A percentile compares a stretch with the other conserved stretches of the same genome.
These are phyloP conservation scores for Scleroderma bovista DNA, from an alignment of 768 basidiomycete species.

Conservation along the genomic window DNA sequence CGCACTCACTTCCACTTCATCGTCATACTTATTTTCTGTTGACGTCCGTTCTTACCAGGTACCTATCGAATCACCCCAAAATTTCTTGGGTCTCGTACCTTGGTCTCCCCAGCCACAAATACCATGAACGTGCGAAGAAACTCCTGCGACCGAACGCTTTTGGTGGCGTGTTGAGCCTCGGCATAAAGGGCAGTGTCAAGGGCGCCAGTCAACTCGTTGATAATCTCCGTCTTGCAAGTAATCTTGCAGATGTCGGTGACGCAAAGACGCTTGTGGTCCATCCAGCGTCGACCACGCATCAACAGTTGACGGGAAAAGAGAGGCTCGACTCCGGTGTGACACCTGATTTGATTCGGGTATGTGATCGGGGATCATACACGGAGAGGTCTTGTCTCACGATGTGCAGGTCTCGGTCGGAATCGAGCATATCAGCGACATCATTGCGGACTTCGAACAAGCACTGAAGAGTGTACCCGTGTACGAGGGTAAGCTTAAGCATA, in stretches of 20 bases:
- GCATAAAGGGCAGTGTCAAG: constrained; percentile 52
- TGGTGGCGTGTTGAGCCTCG: constrained; percentile 77
- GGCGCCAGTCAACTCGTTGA: constrained; percentile 62
- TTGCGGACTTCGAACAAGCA: constrained; percentile 41
- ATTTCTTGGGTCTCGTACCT: constrained; percentile 78
- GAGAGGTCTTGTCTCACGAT: neutral
- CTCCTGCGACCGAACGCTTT: constrained; percentile 48
- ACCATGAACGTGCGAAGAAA: constrained; percentile 52
- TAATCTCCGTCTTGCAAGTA: constrained; percentile 59
- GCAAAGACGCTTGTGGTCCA: constrained; percentile 61
- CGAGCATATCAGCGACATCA: constrained; percentile 41
- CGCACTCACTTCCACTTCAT: constrained; percentile 1
- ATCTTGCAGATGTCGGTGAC: constrained; percentile 70
- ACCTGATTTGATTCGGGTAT: constrained; percentile 51
- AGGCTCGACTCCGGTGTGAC: constrained; percentile 46
- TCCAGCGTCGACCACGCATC: constrained; percentile 54
- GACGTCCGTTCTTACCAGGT: constrained; percentile 16
- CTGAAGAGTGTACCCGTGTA: too few species aligned
- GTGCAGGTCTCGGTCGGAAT: constrained; percentile 39
- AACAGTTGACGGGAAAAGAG: constrained; percentile 48
- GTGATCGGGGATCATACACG: constrained; percentile 11
- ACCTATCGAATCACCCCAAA: constrained; percentile 58
- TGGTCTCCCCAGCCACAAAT: constrained; percentile 58
- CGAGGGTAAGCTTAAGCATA: too few species aligned
- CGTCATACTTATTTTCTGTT: too few species aligned